Evolutionary conservation across 352 stramenopile genomes (phyloP).

Genomic region (Pythium inflatum): DNA sequence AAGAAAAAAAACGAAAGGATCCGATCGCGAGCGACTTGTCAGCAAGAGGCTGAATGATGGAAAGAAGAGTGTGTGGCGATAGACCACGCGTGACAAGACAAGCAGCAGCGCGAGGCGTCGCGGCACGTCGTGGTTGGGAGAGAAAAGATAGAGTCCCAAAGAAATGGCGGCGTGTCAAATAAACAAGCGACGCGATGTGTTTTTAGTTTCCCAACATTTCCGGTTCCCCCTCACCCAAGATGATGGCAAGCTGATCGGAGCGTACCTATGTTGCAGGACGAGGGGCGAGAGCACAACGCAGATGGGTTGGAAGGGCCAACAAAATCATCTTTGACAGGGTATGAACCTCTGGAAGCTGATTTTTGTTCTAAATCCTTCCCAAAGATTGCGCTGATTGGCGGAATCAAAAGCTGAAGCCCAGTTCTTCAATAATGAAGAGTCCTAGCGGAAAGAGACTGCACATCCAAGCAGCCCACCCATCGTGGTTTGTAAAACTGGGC

Average conservation of each 20-base stretch:
- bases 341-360: conserved; percentile 16
- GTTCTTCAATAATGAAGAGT: conserved; percentile 11
- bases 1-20: neutral
- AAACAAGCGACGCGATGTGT: no score
- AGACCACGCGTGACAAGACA: conserved; percentile 8
- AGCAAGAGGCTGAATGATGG: conserved; percentile 17
- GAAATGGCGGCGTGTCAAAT: conserved; percentile 16
- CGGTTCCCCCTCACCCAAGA: neutral
- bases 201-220: no score
- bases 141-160: conserved; percentile 13
- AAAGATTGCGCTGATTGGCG: conserved; percentile 2
- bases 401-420: neutral
- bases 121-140: neutral
- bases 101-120: neutral
- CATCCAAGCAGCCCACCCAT: neutral
- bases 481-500: no score
- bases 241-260: conserved; percentile 6
- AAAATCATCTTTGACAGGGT: no score
- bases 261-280: conserved; percentile 30
- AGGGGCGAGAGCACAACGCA: neutral
- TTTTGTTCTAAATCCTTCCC: conserved; percentile 5
- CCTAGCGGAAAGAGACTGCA: neutral
- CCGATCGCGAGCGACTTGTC: neutral
- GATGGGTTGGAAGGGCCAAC: conserved; percentile 18
- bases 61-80: neutral